A percentile compares a stretch with the other conserved stretches of the same genome.
Conservation (phyloP, 257 asterid species). For the Paraleonurus japonicus region DNA sequence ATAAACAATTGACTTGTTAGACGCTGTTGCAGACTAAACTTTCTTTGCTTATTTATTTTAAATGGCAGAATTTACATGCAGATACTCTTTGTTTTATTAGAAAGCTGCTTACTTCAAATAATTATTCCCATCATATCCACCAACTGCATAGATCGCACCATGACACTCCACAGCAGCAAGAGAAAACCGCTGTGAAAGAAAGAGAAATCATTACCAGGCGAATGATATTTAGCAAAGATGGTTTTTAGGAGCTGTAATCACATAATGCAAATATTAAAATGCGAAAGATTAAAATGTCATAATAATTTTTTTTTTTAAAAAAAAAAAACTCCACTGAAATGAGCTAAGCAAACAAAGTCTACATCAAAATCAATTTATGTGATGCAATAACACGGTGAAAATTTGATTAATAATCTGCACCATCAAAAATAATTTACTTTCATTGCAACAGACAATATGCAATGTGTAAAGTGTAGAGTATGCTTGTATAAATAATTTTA, state of each 20-base stretch:
- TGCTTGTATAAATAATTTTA: no score
- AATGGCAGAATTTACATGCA: neutral
- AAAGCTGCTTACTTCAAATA: constrained; percentile 53
- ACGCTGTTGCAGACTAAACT: neutral
- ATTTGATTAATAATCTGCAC: neutral
- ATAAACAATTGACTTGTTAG: neutral
- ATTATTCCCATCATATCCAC: constrained; percentile 54
- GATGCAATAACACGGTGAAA: neutral
- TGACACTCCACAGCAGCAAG: constrained; percentile 62
- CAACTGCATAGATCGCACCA: constrained; percentile 69
- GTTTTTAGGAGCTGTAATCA: neutral
- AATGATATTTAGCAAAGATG: neutral
- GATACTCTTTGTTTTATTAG: neutral
- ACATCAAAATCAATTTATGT: neutral
- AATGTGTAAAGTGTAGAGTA: neutral
- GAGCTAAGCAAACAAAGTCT: neutral
- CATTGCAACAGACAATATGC: neutral
- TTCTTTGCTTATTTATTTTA: neutral
- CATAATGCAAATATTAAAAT: neutral
- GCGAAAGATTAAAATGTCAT: no score
- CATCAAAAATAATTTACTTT: neutral
- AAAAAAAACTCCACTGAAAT: no score
- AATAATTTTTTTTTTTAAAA: no score
- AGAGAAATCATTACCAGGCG: neutral
- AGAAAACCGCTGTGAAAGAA: constrained; percentile 57